Conservation (phyloP, 306 rosid genomes). For the Carpinus fangiana region DNA sequence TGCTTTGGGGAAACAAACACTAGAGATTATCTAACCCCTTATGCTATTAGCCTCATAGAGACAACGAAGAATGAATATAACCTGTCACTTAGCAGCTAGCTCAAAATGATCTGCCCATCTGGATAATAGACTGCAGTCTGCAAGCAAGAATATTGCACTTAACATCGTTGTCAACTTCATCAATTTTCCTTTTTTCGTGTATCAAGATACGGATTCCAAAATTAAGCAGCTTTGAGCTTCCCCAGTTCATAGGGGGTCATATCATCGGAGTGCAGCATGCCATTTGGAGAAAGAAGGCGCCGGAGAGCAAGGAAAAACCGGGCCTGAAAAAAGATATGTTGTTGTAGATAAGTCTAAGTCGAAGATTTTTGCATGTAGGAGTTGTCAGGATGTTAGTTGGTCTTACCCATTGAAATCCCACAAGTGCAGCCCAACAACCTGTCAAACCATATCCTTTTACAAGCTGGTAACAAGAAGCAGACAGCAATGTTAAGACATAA, state of each 20-base stretch:
- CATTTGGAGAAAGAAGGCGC: conserved; percentile 68
- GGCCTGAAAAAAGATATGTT: conserved; percentile 38
- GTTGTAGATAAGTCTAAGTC: conserved; percentile 21
- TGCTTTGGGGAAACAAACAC: neutral
- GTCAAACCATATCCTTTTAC: conserved; percentile 61
- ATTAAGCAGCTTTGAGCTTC: conserved; percentile 46
- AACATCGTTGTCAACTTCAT: neutral
- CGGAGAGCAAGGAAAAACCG: conserved; percentile 57
- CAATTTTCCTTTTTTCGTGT: neutral
- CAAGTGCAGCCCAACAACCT: conserved; percentile 83
- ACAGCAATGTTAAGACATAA: conserved; percentile 17
- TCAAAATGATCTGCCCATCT: neutral
- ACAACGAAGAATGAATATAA: neutral
- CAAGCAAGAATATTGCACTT: neutral
- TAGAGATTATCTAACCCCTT: neutral
- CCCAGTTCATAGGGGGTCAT: conserved; percentile 27
- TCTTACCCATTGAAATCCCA: conserved; percentile 90
- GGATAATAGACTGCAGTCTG: neutral
- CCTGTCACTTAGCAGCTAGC: neutral
- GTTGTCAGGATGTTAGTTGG: conserved; percentile 19
- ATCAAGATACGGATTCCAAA: conserved; percentile 12
- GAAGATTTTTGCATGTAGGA: conserved; percentile 14
- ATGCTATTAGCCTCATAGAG: neutral
- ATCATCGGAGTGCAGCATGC: conserved; percentile 57
- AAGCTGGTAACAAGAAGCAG: conserved; percentile 44